A percentile compares a stretch with the other conserved stretches of the same genome.
Evolutionary conservation across 1,284 basidiomycete species (phyloP).

Genomic region (Cutaneotrichosporon arboriforme): DNA sequence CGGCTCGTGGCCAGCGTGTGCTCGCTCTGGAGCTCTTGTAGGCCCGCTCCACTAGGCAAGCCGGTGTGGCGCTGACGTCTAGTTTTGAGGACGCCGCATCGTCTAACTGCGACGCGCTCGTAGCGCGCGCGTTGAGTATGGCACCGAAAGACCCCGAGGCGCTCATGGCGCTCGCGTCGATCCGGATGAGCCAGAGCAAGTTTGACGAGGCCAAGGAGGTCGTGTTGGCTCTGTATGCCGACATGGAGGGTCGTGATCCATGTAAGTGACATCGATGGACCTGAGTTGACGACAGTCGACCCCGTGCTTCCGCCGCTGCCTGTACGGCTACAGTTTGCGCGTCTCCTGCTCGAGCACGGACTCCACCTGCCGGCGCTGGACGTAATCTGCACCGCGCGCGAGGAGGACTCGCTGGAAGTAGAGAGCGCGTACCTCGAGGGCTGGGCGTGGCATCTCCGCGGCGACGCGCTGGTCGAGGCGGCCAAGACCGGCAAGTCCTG

Average conservation of each 20-base stretch:
- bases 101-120: slow-evolving; percentile 70
- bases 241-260: slow-evolving; percentile 67
- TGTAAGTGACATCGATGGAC: slow-evolving; percentile 51
- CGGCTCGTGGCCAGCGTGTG: too few species aligned
- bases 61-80: neutral
- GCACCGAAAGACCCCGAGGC: slow-evolving; percentile 75
- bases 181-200: slow-evolving; percentile 79
- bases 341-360: slow-evolving; percentile 75
- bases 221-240: slow-evolving; percentile 63
- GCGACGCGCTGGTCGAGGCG: slow-evolving; percentile 36
- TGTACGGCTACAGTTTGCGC: slow-evolving; percentile 68
- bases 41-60: neutral
- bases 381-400: slow-evolving; percentile 72
- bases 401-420: slow-evolving; percentile 77
- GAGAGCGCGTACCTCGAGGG: slow-evolving; percentile 95
- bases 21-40: neutral
- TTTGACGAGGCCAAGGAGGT: slow-evolving; percentile 71
- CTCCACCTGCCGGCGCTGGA: slow-evolving; percentile 65
- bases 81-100: slow-evolving; percentile 61
- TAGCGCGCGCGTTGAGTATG: slow-evolving; percentile 65
- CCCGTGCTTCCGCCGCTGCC: slow-evolving; percentile 67
- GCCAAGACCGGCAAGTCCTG: slow-evolving; percentile 17
- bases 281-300: slow-evolving; percentile 54
- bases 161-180: slow-evolving; percentile 74
- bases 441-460: slow-evolving; percentile 76